Evolutionary conservation across 2,329 filamentous ascomycete genomes (phyloP).

Genomic region (Aspergillus floridensis): DNA sequence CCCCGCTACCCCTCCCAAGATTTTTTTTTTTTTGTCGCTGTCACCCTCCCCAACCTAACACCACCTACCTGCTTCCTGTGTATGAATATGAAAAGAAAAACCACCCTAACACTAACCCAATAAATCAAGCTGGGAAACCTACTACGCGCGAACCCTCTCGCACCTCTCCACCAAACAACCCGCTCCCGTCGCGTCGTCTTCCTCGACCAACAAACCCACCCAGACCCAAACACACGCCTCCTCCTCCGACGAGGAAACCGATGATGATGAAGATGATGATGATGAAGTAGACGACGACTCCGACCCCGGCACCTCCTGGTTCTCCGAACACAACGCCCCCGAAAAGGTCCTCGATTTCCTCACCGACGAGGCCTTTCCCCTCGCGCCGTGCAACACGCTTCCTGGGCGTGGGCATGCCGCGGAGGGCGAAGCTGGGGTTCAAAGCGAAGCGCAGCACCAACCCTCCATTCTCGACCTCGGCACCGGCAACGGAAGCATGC

Average conservation of each 20-base stretch:
- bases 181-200: not conserved
- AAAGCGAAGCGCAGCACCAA: conserved; percentile 24
- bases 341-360: conserved; percentile 73
- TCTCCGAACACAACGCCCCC: conserved; percentile 88
- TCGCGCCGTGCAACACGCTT: conserved; percentile 39
- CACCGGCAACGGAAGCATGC: conserved; percentile 87
- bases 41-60: too few species aligned
- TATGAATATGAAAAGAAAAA: too few species aligned
- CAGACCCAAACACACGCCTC: conserved; percentile 45
- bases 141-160: conserved; percentile 44
- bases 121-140: conserved; percentile 61
- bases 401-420: not conserved
- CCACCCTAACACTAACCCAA: not conserved
- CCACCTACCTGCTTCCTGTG: too few species aligned
- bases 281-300: conserved; percentile 70
- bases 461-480: conserved; percentile 74
- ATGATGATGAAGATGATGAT: conserved; percentile 65
- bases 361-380: conserved; percentile 47
- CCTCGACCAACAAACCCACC: conserved; percentile 3
- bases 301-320: conserved; percentile 85
- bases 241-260: conserved; percentile 58
- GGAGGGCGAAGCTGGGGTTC: not conserved
- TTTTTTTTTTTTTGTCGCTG: not conserved
- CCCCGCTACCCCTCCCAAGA: conserved; percentile 7
- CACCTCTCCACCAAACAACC: conserved; percentile 35